These are phyloP conservation scores for Coffea eugenioides DNA, from an alignment of 257 asterid species.

Conservation along the genomic window DNA sequence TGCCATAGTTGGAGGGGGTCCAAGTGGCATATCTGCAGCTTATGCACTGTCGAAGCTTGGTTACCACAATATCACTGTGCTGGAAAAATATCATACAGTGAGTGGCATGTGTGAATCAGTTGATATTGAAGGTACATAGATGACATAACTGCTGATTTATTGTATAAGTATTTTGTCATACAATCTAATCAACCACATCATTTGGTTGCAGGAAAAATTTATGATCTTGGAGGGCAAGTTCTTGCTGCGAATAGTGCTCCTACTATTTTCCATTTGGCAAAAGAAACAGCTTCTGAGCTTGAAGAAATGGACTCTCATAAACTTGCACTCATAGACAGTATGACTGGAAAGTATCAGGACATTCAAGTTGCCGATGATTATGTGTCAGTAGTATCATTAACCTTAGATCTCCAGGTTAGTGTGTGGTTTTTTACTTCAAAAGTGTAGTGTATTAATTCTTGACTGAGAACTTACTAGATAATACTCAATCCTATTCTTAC, in stretches of 20 bases:
- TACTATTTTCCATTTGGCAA: conserved; percentile 62
- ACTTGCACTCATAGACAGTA: conserved; percentile 62
- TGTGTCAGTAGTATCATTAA: conserved; percentile 64
- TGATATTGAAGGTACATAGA: conserved; percentile 60
- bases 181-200: neutral
- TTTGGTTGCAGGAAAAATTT: conserved; percentile 52
- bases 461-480: neutral
- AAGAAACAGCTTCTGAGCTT: conserved; percentile 58
- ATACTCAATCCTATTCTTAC: neutral
- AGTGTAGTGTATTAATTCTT: neutral
- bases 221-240: conserved; percentile 93
- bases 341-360: conserved; percentile 66
- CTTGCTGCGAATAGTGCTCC: conserved; percentile 90
- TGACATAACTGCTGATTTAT: neutral
- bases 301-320: conserved; percentile 77
- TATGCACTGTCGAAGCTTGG: conserved; percentile 68
- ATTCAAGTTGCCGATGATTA: conserved; percentile 77
- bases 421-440: neutral
- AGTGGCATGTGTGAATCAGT: conserved; percentile 89
- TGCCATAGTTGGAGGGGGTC: conserved; percentile 78
- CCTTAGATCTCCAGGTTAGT: conserved; percentile 77
- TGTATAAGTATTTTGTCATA: neutral
- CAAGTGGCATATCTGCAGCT: conserved; percentile 85
- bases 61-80: conserved; percentile 56
- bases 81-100: conserved; percentile 77